These are phyloP conservation scores for Globomyces pollinis-pini DNA, from an alignment of 192 early-diverging fungal species.

Conservation along the genomic window DNA sequence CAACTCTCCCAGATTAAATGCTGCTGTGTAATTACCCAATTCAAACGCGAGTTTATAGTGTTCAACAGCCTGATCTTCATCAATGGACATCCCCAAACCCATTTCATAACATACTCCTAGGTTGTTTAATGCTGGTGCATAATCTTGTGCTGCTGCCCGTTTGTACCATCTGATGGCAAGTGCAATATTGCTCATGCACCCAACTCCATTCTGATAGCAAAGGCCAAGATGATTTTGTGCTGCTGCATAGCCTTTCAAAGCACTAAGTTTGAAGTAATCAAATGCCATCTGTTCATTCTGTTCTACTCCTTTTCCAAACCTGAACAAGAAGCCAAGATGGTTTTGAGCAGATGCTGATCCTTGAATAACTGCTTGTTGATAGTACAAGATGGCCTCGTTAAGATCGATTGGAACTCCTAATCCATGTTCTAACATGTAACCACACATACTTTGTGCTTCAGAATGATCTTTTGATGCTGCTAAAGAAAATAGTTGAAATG, in stretches of 20 bases:
- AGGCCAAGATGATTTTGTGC: slow-evolving; percentile 10
- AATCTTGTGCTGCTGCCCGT: slow-evolving; percentile 15
- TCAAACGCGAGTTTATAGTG: neutral
- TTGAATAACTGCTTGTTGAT: slow-evolving; percentile 2
- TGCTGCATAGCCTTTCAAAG: neutral
- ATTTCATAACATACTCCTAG: neutral
- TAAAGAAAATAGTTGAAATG: too few relatives aligned
- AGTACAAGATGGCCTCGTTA: neutral
- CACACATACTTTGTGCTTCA: neutral
- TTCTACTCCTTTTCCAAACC: neutral
- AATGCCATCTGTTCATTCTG: slow-evolving; percentile 4
- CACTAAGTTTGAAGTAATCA: neutral
- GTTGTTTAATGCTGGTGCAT: neutral
- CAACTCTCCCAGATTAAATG: neutral
- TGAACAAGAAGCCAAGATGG: slow-evolving; percentile 10
- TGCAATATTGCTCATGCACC: neutral
- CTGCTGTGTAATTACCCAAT: neutral
- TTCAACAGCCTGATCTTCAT: neutral
- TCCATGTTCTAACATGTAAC: slow-evolving; percentile 2
- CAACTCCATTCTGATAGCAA: neutral
- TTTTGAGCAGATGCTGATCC: neutral
- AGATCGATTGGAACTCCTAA: neutral
- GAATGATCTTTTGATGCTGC: neutral
- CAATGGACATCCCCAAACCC: neutral
- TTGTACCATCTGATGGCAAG: neutral